Percentiles rank a stretch among this genome's conserved stretches.
phyloP scores from a whole-genome alignment of 768 basidiomycete genomes.

The Boletus rufocinnamomeus region DNA sequence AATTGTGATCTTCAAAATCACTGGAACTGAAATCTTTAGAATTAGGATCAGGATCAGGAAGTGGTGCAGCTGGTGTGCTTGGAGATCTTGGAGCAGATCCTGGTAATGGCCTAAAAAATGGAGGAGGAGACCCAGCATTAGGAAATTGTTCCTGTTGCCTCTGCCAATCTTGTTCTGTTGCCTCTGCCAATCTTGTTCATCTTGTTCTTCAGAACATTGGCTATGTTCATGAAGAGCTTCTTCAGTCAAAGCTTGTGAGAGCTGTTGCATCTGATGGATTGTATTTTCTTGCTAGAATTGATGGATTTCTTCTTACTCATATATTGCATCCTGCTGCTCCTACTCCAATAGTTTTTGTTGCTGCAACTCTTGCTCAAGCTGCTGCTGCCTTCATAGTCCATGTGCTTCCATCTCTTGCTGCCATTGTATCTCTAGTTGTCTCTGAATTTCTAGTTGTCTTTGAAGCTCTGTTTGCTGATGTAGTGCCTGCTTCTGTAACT shows the following conservation, averaged over 20 bases:
- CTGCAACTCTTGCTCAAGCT: neutral
- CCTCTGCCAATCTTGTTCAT: constrained; percentile 2
- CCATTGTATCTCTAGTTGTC: neutral
- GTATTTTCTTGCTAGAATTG: neutral
- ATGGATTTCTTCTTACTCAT: neutral
- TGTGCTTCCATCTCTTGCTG: neutral
- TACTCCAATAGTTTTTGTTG: neutral
- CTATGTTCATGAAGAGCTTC: neutral
- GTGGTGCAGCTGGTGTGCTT: too few relatives aligned
- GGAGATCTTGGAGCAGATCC: too few relatives aligned
- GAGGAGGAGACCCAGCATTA: too few relatives aligned
- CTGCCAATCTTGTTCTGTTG: neutral
- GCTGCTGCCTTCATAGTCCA: neutral
- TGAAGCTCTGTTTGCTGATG: neutral
- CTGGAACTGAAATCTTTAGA: too few relatives aligned
- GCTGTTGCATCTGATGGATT: neutral
- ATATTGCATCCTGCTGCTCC: neutral
- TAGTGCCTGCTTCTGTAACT: neutral
- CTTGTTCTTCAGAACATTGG: neutral
- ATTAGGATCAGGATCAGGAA: too few relatives aligned
- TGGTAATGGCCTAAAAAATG: too few relatives aligned
- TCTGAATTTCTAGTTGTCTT: neutral
- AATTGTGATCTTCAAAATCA: too few relatives aligned
- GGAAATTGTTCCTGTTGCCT: too few relatives aligned
- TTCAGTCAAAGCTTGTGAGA: neutral